Percentiles rank a stretch among this genome's conserved stretches.
Conservation (phyloP, 441 rosid species). For the Eruca vesicaria region DNA sequence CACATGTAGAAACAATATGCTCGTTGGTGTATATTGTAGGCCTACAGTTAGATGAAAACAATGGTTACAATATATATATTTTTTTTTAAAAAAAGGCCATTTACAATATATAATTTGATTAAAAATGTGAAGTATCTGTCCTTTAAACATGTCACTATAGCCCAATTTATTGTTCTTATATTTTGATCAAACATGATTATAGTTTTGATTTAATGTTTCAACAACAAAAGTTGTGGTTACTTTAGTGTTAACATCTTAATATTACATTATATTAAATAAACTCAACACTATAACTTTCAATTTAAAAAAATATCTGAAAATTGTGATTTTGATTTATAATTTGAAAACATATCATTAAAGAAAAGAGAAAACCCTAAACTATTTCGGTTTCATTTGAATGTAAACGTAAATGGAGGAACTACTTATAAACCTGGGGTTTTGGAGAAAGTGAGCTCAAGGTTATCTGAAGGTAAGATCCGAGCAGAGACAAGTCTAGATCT, state of each 20-base stretch:
- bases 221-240: not conserved
- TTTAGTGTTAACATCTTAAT: not conserved
- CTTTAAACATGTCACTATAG: not conserved
- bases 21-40: constrained; percentile 44
- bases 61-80: constrained; percentile 4
- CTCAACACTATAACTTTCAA: not conserved
- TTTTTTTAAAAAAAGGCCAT: too few relatives aligned
- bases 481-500: constrained; percentile 51
- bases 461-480: constrained; percentile 46
- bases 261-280: not conserved
- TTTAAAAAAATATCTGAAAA: not conserved
- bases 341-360: too few relatives aligned
- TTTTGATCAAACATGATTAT: not conserved
- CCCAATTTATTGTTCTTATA: not conserved
- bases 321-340: too few relatives aligned
- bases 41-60: constrained; percentile 25
- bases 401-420: not conserved
- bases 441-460: constrained; percentile 55
- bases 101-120: not conserved
- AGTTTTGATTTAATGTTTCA: not conserved
- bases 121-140: not conserved
- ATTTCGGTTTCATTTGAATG: not conserved
- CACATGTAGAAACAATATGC: constrained; percentile 52
- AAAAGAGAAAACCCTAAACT: not conserved
- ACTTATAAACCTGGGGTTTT: constrained; percentile 38